phyloP scores from a whole-genome alignment of 2,329 filamentous ascomycete species.

The Nigrospora osmanthi region DNA sequence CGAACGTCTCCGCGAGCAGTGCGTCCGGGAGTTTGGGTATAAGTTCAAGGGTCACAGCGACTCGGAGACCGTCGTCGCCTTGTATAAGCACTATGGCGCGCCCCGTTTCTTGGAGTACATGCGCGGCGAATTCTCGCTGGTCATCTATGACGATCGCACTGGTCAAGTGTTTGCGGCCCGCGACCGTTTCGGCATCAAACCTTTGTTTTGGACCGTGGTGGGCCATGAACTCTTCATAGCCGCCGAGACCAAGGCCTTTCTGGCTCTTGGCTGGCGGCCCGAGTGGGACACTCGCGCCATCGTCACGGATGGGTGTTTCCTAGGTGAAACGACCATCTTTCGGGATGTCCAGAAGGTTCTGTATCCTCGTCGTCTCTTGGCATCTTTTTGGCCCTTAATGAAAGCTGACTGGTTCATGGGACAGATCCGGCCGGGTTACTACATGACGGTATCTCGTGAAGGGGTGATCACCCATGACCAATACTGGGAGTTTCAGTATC shows the following conservation, averaged over 20 bases:
- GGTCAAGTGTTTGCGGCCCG: constrained; percentile 36
- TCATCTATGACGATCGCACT: constrained; percentile 37
- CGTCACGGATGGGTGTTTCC: constrained; percentile 29
- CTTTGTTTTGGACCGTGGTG: constrained; percentile 40
- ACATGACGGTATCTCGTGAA: constrained; percentile 29
- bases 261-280: constrained; percentile 40
- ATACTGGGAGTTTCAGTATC: constrained; percentile 47
- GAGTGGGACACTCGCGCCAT: constrained; percentile 44
- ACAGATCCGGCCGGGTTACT: constrained; percentile 26
- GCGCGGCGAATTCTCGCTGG: constrained; percentile 46
- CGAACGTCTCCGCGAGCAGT: constrained; percentile 28
- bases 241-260: constrained; percentile 46
- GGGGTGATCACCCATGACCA: constrained; percentile 3
- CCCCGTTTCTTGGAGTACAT: constrained; percentile 29
- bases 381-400: neutral
- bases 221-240: constrained; percentile 35
- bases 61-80: constrained; percentile 38
- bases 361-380: neutral
- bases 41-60: constrained; percentile 34
- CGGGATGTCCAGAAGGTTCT: no score
- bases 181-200: constrained; percentile 51
- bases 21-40: constrained; percentile 24
- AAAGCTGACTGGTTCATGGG: constrained; percentile 20
- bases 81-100: constrained; percentile 38
- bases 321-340: no score